Conservation (phyloP, 208 protist species). For the Acanthamoeba lenticulata region DNA sequence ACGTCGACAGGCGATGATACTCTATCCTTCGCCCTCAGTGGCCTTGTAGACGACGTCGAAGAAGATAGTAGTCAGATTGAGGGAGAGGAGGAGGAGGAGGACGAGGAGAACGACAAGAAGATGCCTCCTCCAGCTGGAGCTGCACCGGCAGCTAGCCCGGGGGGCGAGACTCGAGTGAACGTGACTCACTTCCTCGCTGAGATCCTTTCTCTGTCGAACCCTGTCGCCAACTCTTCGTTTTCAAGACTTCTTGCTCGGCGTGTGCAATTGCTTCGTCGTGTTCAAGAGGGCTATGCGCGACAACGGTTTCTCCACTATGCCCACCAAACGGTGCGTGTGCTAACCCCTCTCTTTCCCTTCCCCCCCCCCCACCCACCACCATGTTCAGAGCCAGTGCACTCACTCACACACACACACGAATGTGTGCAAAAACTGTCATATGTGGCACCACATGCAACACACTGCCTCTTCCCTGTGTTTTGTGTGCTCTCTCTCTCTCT, state of each 20-base stretch:
- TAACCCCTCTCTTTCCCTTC: neutral
- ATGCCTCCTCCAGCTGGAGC: neutral
- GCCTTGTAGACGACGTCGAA: neutral
- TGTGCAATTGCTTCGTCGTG: neutral
- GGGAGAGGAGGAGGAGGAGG: neutral
- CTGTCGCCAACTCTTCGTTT: neutral
- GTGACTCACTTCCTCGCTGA: neutral
- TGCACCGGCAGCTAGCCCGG: no score
- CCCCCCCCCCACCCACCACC: no score
- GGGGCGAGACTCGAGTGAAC: neutral
- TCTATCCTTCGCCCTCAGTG: neutral
- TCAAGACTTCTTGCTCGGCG: neutral
- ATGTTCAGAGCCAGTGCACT: no score
- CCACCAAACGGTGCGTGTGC: neutral
- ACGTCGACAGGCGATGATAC: neutral
- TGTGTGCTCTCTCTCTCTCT: no score
- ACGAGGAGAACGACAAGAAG: neutral
- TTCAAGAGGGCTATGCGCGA: neutral
- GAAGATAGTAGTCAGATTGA: no score
- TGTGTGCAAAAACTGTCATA: no score
- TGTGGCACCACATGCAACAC: no score
- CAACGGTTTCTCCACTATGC: neutral
- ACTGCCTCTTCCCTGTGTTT: no score
- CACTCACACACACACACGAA: no score
- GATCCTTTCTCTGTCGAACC: neutral